Evolutionary conservation across 768 basidiomycete genomes (phyloP).

Genomic region (Collybia nuda): DNA sequence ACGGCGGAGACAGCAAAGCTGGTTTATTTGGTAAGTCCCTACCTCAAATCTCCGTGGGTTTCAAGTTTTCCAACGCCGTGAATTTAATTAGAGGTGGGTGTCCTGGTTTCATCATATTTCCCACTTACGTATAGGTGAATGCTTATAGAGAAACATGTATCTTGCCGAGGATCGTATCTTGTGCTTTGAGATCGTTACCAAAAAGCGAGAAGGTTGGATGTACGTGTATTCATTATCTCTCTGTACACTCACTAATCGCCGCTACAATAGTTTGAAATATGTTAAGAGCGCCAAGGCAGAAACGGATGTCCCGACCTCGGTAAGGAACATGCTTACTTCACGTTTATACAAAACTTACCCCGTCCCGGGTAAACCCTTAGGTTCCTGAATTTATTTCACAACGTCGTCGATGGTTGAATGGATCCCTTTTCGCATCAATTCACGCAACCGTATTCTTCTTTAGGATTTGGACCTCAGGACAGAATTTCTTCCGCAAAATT

Average conservation of each 20-base stretch:
- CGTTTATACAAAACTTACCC: background rate
- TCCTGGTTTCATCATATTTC: too few relatives aligned
- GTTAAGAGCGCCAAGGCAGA: conserved; percentile 93
- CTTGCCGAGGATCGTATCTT: conserved; percentile 89
- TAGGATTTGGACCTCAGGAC: conserved; percentile 90
- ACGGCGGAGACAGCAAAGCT: conserved; percentile 58
- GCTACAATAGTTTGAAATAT: conserved; percentile 62
- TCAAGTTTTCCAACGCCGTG: too few relatives aligned
- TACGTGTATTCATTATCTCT: conserved; percentile 36
- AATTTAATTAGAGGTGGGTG: background rate
- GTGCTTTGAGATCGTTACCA: conserved; percentile 92
- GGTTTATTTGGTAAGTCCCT: conserved; percentile 60
- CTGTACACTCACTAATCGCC: conserved; percentile 1
- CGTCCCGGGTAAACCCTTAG: conserved; percentile 22
- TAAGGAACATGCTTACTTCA: conserved; percentile 22
- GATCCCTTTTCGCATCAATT: conserved; percentile 89
- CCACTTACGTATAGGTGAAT: background rate
- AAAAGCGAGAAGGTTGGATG: conserved; percentile 83
- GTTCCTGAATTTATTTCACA: conserved; percentile 95
- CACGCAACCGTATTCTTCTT: conserved; percentile 90
- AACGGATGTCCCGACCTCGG: conserved; percentile 91
- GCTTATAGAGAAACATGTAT: conserved; percentile 83
- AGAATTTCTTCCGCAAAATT: conserved; percentile 82
- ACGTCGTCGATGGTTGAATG: conserved; percentile 85
- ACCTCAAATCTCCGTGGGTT: too few relatives aligned